A percentile compares a stretch with the other conserved stretches of the same genome.
Conservation (phyloP, 2,329 filamentous ascomycete species). For the Thermothelomyces thermophilus region DNA sequence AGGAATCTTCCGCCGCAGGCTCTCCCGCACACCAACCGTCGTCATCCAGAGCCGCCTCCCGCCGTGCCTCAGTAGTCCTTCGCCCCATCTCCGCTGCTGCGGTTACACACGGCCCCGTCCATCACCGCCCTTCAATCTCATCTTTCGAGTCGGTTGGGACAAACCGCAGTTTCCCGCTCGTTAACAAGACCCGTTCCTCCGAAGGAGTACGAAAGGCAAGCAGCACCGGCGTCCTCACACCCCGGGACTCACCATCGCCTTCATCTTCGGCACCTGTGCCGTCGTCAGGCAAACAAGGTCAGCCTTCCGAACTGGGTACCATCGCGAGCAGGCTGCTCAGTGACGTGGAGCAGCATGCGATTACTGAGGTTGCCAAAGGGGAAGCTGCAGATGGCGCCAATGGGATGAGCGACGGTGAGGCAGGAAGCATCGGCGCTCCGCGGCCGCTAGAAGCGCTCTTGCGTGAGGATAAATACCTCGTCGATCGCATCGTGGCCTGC, state of each 20-base stretch:
- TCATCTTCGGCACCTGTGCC: background rate
- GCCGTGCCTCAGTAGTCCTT: slow-evolving; percentile 32
- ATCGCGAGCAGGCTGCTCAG: slow-evolving; percentile 44
- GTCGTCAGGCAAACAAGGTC: slow-evolving; percentile 3
- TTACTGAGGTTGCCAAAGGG: slow-evolving; percentile 28
- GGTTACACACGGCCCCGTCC: slow-evolving; percentile 30
- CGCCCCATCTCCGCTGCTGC: slow-evolving; percentile 39
- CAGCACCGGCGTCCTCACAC: slow-evolving; percentile 40
- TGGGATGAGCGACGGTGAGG: background rate
- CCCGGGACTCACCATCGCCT: slow-evolving; percentile 37
- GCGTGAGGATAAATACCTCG: slow-evolving; percentile 52
- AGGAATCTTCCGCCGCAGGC: slow-evolving; percentile 18
- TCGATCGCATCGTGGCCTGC: slow-evolving; percentile 53
- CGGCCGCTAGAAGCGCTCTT: slow-evolving; percentile 42
- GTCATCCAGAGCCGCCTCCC: background rate
- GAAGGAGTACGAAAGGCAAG: slow-evolving; percentile 29
- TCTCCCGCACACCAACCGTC: background rate
- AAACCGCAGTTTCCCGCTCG: slow-evolving; percentile 55
- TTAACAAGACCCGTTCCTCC: slow-evolving; percentile 38
- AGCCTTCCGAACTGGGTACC: slow-evolving; percentile 35
- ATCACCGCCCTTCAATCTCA: slow-evolving; percentile 52
- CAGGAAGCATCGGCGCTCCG: slow-evolving; percentile 19
- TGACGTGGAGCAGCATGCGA: slow-evolving; percentile 31
- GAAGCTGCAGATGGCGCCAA: background rate
- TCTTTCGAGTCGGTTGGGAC: slow-evolving; percentile 54